These are phyloP conservation scores for Schizonepeta tenuifolia DNA, from an alignment of 257 asterid species.

Conservation along the genomic window DNA sequence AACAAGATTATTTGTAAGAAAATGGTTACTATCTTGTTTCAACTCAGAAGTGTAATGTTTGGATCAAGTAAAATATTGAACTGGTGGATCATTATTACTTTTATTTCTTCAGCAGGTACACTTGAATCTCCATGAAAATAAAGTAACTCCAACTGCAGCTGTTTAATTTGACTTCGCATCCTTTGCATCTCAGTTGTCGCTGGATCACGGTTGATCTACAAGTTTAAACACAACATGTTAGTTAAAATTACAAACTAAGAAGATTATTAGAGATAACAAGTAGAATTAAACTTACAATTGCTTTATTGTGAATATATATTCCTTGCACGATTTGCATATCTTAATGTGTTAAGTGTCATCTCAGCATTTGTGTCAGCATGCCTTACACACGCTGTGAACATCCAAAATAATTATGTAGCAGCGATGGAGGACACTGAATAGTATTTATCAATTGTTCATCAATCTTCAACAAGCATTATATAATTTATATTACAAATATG, in stretches of 20 bases:
- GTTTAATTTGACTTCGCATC: conserved; percentile 90
- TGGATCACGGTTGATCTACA: conserved; percentile 93
- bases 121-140: conserved; percentile 76
- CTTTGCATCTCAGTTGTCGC: conserved; percentile 74
- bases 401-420: not conserved
- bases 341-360: conserved; percentile 88
- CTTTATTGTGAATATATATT: conserved; percentile 95
- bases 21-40: not conserved
- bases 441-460: not conserved
- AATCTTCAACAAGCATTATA: not conserved
- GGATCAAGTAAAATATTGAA: conserved; percentile 23
- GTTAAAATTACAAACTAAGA: conserved; percentile 1
- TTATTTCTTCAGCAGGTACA: conserved; percentile 79
- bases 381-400: conserved; percentile 77
- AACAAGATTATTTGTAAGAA: not conserved
- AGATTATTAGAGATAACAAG: conserved; percentile 7
- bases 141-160: conserved; percentile 85
- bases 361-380: conserved; percentile 97
- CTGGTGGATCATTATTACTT: conserved; percentile 46
- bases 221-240: conserved; percentile 22
- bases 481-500: not conserved
- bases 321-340: conserved; percentile 93
- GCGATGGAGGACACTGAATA: not conserved
- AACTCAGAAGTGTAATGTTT: not conserved
- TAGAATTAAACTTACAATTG: conserved; percentile 65